Base-by-base conservation (phyloP, 2,329 filamentous ascomycete genomes). In the Rhytidhysteron rufulum region DNA sequence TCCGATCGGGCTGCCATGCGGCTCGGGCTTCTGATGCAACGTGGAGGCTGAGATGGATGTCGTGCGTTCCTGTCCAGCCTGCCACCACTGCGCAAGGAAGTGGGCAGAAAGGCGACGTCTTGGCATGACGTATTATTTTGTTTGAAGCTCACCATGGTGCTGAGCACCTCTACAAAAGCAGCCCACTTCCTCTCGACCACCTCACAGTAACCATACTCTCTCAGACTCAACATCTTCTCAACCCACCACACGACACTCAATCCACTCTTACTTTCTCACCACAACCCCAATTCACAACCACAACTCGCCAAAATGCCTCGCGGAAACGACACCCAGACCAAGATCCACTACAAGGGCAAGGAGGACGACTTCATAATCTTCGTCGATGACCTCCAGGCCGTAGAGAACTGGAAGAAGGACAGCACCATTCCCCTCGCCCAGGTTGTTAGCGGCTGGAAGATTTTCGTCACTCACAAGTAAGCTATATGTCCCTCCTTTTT, bases 381-480 rank as follows among this genome's bases (percentile, higher is more conserved):
- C 54, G 73, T 80, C 43, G 80, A 85, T 38, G 75, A 73, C 46
- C 60, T 69, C 13, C 63, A 86, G 45, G 74, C 77, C 35, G 82
- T 88, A 57, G 74, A 86, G 68, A 83, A 91, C 67, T 97, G 91
- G 91, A 81, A 83, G 74, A 72, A 64, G 4, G 91, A 97, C 73
- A 82, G 80, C 62, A 83, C 78, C 21, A 73, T 93, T 21, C 86
- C 93, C 27, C 72, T 97, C 34, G 78, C 86, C 2, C 83, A 96
- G 58, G 90, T 98, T 41, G 78, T 97, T 41, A 88, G 83, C 43
- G 78, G 85, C 6, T 97, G 88, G 77, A 87, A 95, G 77, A 76
- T 98, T 60, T 95, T 95, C 60, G 73, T 85, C 31, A 95, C 89
- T 25, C 86, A 94, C 74, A 86, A 84, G 90, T 96, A 77, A 72